Evolutionary conservation across 257 asterid species (phyloP).

Genomic region (Nicotiana noctiflora): DNA sequence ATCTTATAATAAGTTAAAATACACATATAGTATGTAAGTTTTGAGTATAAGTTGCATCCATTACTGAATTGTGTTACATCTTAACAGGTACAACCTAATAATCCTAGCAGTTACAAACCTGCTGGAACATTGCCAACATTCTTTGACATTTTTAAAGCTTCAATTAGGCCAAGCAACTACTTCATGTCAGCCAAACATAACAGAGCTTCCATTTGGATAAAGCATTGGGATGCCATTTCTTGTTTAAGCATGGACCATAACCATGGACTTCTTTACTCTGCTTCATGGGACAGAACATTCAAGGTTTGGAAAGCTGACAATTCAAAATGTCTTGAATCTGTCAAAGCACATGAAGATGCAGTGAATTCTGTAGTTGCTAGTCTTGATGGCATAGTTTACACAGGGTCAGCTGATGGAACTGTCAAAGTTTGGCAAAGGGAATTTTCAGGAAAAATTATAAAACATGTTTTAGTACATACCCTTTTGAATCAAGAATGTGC

Average conservation of each 20-base stretch:
- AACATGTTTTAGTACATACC: conserved; percentile 14
- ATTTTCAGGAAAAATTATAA: conserved; percentile 3
- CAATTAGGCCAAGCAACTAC: conserved; percentile 17
- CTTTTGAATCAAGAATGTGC: conserved; percentile 18
- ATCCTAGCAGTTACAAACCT: conserved; percentile 4
- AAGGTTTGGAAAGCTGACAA: conserved; percentile 19
- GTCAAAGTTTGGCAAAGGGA: conserved; percentile 25
- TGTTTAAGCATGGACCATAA: conserved; percentile 16
- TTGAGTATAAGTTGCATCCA: no score
- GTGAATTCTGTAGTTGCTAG: conserved; percentile 20
- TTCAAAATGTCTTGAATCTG: conserved; percentile 22
- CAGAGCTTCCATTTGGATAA: conserved; percentile 14
- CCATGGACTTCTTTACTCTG: conserved; percentile 17
- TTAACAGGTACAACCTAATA: conserved; percentile 1
- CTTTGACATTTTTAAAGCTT: conserved; percentile 17
- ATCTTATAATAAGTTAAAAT: no score
- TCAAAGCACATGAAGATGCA: conserved; percentile 22
- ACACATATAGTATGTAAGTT: no score
- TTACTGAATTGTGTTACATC: not conserved
- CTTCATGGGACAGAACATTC: conserved; percentile 24
- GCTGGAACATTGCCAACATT: conserved; percentile 21
- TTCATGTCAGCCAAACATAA: conserved; percentile 11
- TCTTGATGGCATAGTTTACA: conserved; percentile 17
- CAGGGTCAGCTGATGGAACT: conserved; percentile 24
- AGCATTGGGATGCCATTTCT: conserved; percentile 21